These are phyloP conservation scores for Hibiscus mutabilis DNA, from an alignment of 345 rosid species.

Conservation along the genomic window DNA sequence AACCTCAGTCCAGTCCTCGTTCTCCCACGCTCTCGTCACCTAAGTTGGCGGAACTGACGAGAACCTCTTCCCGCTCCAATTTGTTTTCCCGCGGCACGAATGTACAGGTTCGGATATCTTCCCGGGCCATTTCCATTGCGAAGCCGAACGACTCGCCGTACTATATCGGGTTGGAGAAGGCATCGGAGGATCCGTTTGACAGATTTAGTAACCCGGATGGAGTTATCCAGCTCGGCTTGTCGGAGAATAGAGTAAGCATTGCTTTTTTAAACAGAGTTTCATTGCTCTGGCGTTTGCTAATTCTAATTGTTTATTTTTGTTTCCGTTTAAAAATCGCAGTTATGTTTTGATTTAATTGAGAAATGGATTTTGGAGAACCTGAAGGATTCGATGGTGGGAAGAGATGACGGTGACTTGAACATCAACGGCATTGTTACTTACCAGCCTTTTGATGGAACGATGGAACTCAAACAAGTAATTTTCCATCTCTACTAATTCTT, in stretches of 20 bases:
- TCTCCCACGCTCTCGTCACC: too few relatives aligned
- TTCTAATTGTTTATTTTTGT: background rate
- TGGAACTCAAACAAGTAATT: too few relatives aligned
- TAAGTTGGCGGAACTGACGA: conserved; percentile 38
- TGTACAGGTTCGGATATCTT: conserved; percentile 52
- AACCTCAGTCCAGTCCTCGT: too few relatives aligned
- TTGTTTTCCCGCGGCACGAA: conserved; percentile 44
- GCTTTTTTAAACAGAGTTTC: background rate
- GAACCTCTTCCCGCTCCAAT: conserved; percentile 49
- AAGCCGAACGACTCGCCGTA: conserved; percentile 59
- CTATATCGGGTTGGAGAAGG: conserved; percentile 64
- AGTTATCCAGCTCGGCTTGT: conserved; percentile 79
- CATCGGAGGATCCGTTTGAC: conserved; percentile 50
- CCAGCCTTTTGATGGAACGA: conserved; percentile 17
- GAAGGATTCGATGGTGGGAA: too few relatives aligned
- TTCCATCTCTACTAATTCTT: too few relatives aligned
- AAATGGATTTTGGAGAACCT: conserved; percentile 69
- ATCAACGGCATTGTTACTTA: conserved; percentile 61
- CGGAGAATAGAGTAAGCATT: conserved; percentile 63
- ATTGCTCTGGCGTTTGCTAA: background rate
- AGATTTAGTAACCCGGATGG: conserved; percentile 48
- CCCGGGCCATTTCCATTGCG: conserved; percentile 48
- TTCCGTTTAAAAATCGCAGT: conserved; percentile 23
- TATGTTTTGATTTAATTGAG: conserved; percentile 83
- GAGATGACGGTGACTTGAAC: conserved; percentile 37